Evolutionary conservation across 306 rosid genomes (phyloP).

Genomic region (barrel medic (Medicago truncatula)): MtrunA17r5.0-ANR NC_053042.1:35760001-35760500

Average conservation of each 20-base stretch:
- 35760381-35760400: too few species aligned
- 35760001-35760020: too few species aligned
- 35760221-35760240: slow-evolving; percentile 51
- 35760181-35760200: slow-evolving; percentile 32
- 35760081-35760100: slow-evolving; percentile 8
- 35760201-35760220: neutral
- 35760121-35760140: slow-evolving; percentile 42
- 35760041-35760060: neutral
- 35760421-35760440: too few species aligned
- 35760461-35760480: neutral
- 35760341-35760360: neutral
- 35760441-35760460: neutral
- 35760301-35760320: neutral
- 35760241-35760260: slow-evolving; percentile 44
- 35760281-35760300: slow-evolving; percentile 21
- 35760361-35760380: neutral
- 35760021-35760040: too few species aligned
- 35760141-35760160: slow-evolving; percentile 31
- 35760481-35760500: neutral
- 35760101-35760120: slow-evolving; percentile 44
- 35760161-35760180: slow-evolving; percentile 46
- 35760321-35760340: too few species aligned
- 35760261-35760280: slow-evolving; percentile 7
- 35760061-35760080: neutral
- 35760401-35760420: too few species aligned